Base-by-base conservation (phyloP, 768 basidiomycete species). In the Lactarius tabidus region DNA sequence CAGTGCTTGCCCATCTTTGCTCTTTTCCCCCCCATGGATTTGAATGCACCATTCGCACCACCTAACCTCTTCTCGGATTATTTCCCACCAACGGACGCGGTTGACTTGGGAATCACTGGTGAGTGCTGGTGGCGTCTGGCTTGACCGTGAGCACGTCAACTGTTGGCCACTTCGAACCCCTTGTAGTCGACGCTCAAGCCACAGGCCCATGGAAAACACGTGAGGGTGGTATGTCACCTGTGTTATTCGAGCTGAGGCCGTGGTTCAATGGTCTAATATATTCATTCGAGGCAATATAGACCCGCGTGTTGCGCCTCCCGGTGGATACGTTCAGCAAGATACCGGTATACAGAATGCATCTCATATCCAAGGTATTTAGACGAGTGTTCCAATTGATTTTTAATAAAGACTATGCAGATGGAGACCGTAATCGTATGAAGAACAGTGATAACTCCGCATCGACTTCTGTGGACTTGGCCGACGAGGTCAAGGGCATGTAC, bases 401-500 rank as follows among this genome's bases (percentile, higher is more conserved):
- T 8, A 4, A 45, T n/a, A 45, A 45, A 45, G n/a, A 23, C 10
- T 45, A n/a, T 12, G n/a, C n/a, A 45, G 43, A 45, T n/a, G n/a
- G n/a, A 5, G 43, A 31, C 28, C 53, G 6, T 8, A 8, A 31
- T 55, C 18, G 18, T 12, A 18, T 6, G 9, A 54, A 31, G 31
- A 57, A 26, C 33, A 8, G 7, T 23, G 33, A 28, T n/a, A 3
- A 1, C 12, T 5, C 56, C 18, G 31, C n/a, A 57, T 6, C 36
- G 18, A 14, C 23, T 33, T 7, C 14, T 36, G 56, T 33, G 23
- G 39, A 63, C 31, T 33, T 56, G 23, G 55, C 26, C 10, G 41
- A 57, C 20, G 29, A 63, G 12, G 74, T 85, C 69, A 72, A 74
- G 48, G 81, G 80, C 28, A 75, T 84, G 75, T 84, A 80, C 72